phyloP scores from a whole-genome alignment of 2,329 filamentous ascomycete genomes.

The Colletotrichum gloeosporioides region DNA sequence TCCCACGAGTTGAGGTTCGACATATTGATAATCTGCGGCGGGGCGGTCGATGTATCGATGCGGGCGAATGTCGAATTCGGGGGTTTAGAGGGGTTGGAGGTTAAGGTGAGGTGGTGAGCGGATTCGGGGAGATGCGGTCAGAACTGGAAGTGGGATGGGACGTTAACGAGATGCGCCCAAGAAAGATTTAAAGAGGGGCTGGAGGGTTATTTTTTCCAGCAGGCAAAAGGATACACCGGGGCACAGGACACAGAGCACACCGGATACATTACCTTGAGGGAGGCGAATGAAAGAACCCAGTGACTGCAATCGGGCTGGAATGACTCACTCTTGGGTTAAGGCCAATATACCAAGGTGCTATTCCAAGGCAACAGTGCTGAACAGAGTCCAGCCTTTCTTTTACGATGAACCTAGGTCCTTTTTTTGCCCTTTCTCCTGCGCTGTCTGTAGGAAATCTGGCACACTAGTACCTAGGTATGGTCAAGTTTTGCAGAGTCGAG shows the following conservation, averaged over 20 bases:
- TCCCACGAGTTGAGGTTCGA: constrained; percentile 95
- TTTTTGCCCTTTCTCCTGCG: too few relatives aligned
- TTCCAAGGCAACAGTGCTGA: not conserved
- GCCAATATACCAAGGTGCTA: not conserved
- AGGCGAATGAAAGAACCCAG: not conserved
- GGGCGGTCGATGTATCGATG: not conserved
- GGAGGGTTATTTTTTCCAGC: constrained; percentile 1
- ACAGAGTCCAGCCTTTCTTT: not conserved
- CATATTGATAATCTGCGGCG: constrained; percentile 58
- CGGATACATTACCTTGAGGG: not conserved
- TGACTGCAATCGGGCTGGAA: not conserved
- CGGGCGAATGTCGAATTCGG: not conserved
- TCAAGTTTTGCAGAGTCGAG: not conserved
- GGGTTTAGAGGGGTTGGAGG: not conserved
- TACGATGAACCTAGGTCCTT: not conserved
- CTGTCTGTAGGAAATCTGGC: not conserved
- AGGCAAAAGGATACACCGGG: not conserved
- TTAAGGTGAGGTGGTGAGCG: not conserved
- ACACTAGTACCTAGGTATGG: not conserved
- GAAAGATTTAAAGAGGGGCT: constrained; percentile 23
- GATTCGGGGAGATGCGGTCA: constrained; percentile 11
- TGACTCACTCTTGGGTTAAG: constrained; percentile 5
- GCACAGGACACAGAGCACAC: not conserved
- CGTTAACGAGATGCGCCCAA: constrained; percentile 14
- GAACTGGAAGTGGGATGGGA: constrained; percentile 18